phyloP scores from a whole-genome alignment of 2,329 filamentous ascomycete species.

The Fusarium cyanostomum region DNA sequence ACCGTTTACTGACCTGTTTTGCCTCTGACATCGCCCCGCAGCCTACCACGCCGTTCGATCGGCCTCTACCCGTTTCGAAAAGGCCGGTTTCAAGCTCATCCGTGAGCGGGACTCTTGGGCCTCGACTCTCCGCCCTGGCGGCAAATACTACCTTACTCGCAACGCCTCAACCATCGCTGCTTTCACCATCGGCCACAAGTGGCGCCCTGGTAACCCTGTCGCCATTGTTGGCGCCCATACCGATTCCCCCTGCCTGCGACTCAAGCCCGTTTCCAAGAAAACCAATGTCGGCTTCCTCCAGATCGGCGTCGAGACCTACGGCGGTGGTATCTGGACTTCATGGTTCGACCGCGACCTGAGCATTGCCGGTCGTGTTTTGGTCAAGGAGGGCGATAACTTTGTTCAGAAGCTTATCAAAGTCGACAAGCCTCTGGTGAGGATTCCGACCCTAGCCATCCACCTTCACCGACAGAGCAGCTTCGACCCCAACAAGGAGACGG shows the following conservation, averaged over 20 bases:
- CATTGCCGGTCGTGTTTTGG: conserved; percentile 88
- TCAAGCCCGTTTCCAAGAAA: conserved; percentile 96
- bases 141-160: conserved; percentile 95
- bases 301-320: conserved; percentile 95
- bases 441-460: conserved; percentile 94
- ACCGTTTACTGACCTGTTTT: background rate
- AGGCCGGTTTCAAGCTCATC: conserved; percentile 87
- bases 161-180: conserved; percentile 93
- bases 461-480: conserved; percentile 88
- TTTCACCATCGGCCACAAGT: conserved; percentile 89
- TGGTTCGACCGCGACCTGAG: conserved; percentile 97
- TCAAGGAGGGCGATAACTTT: conserved; percentile 76
- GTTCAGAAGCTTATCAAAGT: conserved; percentile 89
- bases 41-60: conserved; percentile 94
- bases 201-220: conserved; percentile 90
- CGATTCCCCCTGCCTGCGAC: conserved; percentile 88
- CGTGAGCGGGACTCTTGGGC: conserved; percentile 93
- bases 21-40: conserved; percentile 51
- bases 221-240: conserved; percentile 96
- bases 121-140: conserved; percentile 79
- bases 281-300: conserved; percentile 87
- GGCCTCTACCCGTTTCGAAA: conserved; percentile 77
- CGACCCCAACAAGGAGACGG: conserved; percentile 95
- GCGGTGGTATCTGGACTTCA: conserved; percentile 96
- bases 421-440: conserved; percentile 87